Evolutionary conservation across 2,329 filamentous ascomycete species (phyloP).

Genomic region (Penicillium rolfsii): DNA sequence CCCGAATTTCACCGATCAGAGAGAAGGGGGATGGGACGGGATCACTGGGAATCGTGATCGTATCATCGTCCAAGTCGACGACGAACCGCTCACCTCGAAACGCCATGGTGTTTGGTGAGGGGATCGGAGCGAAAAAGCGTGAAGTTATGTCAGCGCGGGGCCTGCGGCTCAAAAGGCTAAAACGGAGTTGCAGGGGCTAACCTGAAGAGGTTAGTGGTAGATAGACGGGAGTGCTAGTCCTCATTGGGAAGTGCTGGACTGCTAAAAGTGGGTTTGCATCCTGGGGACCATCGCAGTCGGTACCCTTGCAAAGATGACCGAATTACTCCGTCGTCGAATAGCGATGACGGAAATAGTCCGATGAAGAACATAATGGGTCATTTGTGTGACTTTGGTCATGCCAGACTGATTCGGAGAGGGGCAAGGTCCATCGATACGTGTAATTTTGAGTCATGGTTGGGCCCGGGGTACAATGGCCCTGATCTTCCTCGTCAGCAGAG

Average conservation of each 20-base stretch:
- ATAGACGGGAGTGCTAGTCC: constrained; percentile 23
- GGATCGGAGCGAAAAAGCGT: constrained; percentile 15
- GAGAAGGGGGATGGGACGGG: constrained; percentile 32
- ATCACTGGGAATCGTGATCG: constrained; percentile 18
- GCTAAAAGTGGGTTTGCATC: constrained; percentile 10
- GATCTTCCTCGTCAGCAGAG: background rate
- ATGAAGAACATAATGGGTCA: background rate
- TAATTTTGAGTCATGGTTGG: background rate
- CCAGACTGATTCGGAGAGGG: background rate
- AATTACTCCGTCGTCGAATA: background rate
- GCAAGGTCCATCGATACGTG: background rate
- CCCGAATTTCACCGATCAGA: constrained; percentile 75
- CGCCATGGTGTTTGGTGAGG: constrained; percentile 43
- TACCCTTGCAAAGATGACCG: background rate
- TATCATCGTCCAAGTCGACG: constrained; percentile 61
- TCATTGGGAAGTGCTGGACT: constrained; percentile 21
- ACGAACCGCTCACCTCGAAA: constrained; percentile 64
- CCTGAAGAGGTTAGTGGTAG: constrained; percentile 27
- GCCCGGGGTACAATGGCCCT: background rate
- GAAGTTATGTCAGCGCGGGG: constrained; percentile 34
- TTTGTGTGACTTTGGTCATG: background rate
- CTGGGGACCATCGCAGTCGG: background rate
- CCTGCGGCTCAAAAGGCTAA: constrained; percentile 47
- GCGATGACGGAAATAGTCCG: background rate
- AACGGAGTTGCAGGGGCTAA: constrained; percentile 29